A percentile compares a stretch with the other conserved stretches of the same genome.
Evolutionary conservation across 164 flowering plant genomes (phyloP).

Genomic region (Nymphaea thermarum): DNA sequence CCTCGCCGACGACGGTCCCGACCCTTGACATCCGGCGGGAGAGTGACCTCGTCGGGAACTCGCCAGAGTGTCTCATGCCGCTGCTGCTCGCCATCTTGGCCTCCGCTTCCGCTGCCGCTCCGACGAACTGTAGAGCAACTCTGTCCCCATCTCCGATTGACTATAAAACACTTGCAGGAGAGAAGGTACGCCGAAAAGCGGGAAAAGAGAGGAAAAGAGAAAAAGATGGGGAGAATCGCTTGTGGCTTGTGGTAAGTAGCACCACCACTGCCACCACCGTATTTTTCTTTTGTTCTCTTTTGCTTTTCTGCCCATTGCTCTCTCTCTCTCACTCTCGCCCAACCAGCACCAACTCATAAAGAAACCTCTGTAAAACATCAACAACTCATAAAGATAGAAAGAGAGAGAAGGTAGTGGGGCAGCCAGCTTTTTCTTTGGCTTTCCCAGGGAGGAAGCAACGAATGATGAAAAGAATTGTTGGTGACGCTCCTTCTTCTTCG

Average conservation of each 20-base stretch:
- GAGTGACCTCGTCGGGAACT: slow-evolving; percentile 2
- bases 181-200: neutral
- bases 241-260: slow-evolving; percentile 3
- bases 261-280: neutral
- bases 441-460: slow-evolving; percentile 12
- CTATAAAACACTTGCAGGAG: neutral
- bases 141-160: neutral
- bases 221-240: neutral
- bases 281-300: neutral
- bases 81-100: slow-evolving; percentile 23
- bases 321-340: too few relatives aligned
- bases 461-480: slow-evolving; percentile 8
- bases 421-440: slow-evolving; percentile 6
- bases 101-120: neutral
- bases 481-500: neutral
- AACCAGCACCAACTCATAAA: neutral
- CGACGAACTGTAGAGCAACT: neutral
- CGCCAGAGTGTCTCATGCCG: slow-evolving; percentile 8
- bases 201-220: neutral
- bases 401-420: neutral
- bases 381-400: too few relatives aligned
- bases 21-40: slow-evolving; percentile 15
- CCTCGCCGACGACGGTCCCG: slow-evolving; percentile 10
- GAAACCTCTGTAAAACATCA: too few relatives aligned
- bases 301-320: neutral